Base-by-base conservation (phyloP, 352 stramenopile species). In the Phytophthora boehmeriae region DNA sequence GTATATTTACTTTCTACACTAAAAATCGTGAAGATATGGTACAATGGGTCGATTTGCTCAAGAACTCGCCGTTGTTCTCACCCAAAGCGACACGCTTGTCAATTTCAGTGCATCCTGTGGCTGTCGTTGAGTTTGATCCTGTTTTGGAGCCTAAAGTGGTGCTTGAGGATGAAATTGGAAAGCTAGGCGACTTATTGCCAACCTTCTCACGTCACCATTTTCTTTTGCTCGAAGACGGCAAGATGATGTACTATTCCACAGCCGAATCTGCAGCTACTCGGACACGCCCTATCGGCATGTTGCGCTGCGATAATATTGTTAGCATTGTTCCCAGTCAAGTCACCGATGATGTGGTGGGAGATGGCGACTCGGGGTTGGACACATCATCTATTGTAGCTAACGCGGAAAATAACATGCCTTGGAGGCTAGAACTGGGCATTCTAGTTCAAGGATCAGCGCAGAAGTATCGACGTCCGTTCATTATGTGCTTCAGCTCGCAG, bases 1-100 rank as follows among this genome's bases (percentile, higher is more conserved):
- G 73, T 42, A 91, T 96, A 32, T 93, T 95, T 59, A 95, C 86
- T 5, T 96, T 95, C 52, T 94, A 92, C 67, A 90, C 87, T 25
- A 76, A 84, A 30, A 88, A 80, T 52, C 71, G 73, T 17, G 73
- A 89, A 13, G 86, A 96, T 54, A 89, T 94, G 83, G 52, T 80
- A 11, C 83, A 94, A 56, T 96, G 88, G 88, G 64, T 96, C 25
- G 86, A 96, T 65, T 46, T 95, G 51, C 74, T 96, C 19, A 96
- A 96, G 68, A 96, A 96, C 58, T 92, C 76, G 41, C 84, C 83
- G 10, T 63, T 94, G 22, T 96, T 94, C 63, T 83, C 72, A 2
- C 51, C 67, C 9, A 75, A 80, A 38, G 59, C 76, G 2, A 74
- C 70, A 1, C 76, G 83, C 3, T 58, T 91, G 8, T 93, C 86